Conservation (phyloP, 495 filamentous ascomycete genomes). For the Neurospora sp. region DNA sequence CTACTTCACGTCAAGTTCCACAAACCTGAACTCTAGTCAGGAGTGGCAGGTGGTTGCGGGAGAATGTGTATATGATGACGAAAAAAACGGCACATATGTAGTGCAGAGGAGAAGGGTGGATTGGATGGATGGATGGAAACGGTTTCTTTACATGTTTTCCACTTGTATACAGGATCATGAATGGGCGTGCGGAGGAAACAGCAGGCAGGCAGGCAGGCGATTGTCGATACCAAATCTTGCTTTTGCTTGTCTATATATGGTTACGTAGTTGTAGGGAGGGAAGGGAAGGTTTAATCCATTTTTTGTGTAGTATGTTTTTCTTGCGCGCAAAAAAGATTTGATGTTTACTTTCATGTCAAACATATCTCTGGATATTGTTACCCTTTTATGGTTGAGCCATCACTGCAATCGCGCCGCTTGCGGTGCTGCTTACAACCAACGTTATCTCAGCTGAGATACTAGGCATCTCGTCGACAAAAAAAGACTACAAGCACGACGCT, state of each 20-base stretch:
- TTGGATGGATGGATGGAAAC: background rate
- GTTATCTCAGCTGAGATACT: no score
- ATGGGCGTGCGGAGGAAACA: background rate
- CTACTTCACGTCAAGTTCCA: background rate
- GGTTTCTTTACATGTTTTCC: background rate
- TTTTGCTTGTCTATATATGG: background rate
- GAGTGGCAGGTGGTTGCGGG: background rate
- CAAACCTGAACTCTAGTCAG: background rate
- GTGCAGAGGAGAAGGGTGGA: background rate
- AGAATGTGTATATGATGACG: background rate
- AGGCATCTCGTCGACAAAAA: no score
- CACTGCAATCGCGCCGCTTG: no score
- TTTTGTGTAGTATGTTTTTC: background rate
- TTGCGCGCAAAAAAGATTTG: background rate
- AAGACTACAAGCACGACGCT: no score
- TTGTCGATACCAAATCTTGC: background rate
- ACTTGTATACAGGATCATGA: background rate
- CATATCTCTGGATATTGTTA: no score
- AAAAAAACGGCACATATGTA: background rate
- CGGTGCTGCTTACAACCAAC: no score
- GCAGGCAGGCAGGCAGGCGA: background rate
- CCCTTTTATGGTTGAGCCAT: no score
- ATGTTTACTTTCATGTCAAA: background rate
- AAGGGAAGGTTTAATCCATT: background rate
- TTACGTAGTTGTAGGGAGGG: background rate